Conservation (phyloP, 1,284 basidiomycete genomes). For the Leccinum huronense region DNA sequence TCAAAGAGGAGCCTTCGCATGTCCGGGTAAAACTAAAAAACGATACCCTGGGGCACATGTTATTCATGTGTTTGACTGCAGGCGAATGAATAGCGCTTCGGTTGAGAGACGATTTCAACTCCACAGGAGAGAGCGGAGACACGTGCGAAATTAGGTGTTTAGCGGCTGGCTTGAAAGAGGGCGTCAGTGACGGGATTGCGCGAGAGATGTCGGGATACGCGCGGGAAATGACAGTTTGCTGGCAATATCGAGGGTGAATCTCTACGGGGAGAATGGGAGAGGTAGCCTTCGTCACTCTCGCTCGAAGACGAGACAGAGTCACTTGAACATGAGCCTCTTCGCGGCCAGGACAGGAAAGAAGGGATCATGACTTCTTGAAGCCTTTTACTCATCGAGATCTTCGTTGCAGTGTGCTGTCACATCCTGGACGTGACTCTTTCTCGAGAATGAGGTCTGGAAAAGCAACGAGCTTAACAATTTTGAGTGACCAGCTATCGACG, state of each 20-base stretch:
- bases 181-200: constrained; percentile 22
- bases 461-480: constrained; percentile 70
- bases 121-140: constrained; percentile 27
- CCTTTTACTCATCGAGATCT: constrained; percentile 14
- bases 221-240: constrained; percentile 34
- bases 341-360: constrained; percentile 25
- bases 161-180: constrained; percentile 37
- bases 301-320: constrained; percentile 32
- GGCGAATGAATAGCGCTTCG: constrained; percentile 14
- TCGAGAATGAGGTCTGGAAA: constrained; percentile 65
- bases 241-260: constrained; percentile 38
- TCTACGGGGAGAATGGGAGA: constrained; percentile 51
- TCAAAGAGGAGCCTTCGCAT: constrained; percentile 69
- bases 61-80: constrained; percentile 16
- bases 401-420: constrained; percentile 2
- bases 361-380: constrained; percentile 20
- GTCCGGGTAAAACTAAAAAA: constrained; percentile 78
- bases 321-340: constrained; percentile 26
- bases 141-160: constrained; percentile 35
- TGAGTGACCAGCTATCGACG: constrained; percentile 67
- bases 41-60: constrained; percentile 40
- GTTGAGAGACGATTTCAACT: constrained; percentile 12
- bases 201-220: constrained; percentile 45
- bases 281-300: constrained; percentile 52
- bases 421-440: constrained; percentile 16